Percentiles rank a stretch among this genome's conserved stretches.
Conservation (phyloP, 2,329 filamentous ascomycete species). For the Chaetomium olivaceum region DNA sequence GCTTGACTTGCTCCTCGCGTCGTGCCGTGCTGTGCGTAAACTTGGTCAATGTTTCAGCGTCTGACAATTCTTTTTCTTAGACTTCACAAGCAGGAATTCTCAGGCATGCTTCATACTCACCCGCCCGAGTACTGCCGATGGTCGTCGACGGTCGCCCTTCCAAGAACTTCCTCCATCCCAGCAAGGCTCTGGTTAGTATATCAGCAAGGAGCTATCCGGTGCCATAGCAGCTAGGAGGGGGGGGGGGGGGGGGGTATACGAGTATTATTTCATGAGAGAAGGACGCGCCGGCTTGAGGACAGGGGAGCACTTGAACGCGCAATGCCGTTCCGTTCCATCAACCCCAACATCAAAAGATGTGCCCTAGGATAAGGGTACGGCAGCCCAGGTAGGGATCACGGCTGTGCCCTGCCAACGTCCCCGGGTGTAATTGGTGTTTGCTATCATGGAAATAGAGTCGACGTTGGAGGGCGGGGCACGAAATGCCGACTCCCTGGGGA, state of each 20-base stretch:
- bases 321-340: neutral
- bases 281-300: neutral
- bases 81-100: too few species aligned
- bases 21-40: neutral
- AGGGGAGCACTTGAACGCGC: neutral
- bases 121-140: too few species aligned
- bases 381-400: neutral
- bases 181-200: too few species aligned
- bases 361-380: neutral
- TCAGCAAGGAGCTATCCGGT: too few species aligned
- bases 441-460: neutral
- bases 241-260: too few species aligned
- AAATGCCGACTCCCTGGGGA: neutral
- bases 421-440: neutral
- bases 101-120: too few species aligned
- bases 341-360: neutral
- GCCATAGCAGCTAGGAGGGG: too few species aligned
- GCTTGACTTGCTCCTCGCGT: neutral
- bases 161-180: too few species aligned
- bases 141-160: too few species aligned
- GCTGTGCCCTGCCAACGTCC: neutral
- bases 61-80: neutral
- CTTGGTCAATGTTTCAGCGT: neutral
- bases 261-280: too few species aligned
- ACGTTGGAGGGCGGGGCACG: neutral